Evolutionary conservation across 2,329 filamentous ascomycete genomes (phyloP).

Genomic region (Sclerotinia subarctica): DNA sequence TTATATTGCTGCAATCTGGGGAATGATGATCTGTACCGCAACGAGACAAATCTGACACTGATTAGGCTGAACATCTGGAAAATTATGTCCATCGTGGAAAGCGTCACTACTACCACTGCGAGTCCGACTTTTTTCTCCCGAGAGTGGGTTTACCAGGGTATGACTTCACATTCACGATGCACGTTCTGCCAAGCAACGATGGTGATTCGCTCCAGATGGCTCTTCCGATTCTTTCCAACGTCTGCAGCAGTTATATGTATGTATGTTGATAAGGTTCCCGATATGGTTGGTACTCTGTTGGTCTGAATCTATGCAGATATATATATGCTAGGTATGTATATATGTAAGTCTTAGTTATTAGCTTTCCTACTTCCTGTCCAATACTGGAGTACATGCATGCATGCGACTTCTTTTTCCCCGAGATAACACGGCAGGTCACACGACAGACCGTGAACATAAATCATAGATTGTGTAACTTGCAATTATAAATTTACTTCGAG

Average conservation of each 20-base stretch:
- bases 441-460: no score
- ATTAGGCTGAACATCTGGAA: not conserved
- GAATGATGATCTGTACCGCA: not conserved
- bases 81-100: not conserved
- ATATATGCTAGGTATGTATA: no score
- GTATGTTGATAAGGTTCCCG: not conserved
- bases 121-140: not conserved
- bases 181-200: not conserved
- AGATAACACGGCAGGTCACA: not conserved
- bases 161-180: not conserved
- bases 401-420: not conserved
- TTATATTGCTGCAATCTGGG: not conserved
- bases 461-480: not conserved
- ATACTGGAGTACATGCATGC: not conserved
- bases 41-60: not conserved
- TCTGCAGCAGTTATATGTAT: not conserved
- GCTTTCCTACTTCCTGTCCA: not conserved
- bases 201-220: not conserved
- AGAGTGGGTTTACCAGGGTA: not conserved
- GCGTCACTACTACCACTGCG: not conserved
- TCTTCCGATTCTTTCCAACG: not conserved
- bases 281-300: not conserved
- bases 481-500: not conserved
- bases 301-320: not conserved
- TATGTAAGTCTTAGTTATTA: no score